Base-by-base conservation (phyloP, 495 filamentous ascomycete genomes). In the Chaetomium tenue region DNA sequence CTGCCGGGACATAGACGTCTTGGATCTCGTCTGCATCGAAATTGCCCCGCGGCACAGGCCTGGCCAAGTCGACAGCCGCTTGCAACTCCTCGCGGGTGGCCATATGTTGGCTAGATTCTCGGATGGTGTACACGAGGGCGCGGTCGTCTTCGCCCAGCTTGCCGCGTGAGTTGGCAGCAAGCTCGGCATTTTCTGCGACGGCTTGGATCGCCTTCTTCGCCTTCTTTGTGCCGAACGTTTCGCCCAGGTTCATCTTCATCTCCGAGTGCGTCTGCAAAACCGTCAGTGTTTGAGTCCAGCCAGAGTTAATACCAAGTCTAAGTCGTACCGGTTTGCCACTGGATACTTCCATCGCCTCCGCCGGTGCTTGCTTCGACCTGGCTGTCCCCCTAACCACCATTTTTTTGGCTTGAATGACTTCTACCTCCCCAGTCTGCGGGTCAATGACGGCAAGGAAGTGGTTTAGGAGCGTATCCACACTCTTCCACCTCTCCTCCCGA, bases 141-240 rank as follows among this genome's bases (percentile, higher is more conserved):
- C 82, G 77, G 46, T 88, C 84, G 42, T 83, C 80, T 20, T 83
- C 75, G 69, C 82, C 82, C 55, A 89, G 75, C 39, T 79, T 70
- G 55, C 72, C 55, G 62, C 58, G 58, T 30, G 66, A 78, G 77
- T 48, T 82, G 72, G 59, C 64, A 60, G 76, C 75, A 20, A 74
- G 69, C 64, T 96, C 91, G 46, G 91, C 89, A 67, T 96, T 96
- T 71, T 91, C 86, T 25, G 90, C 88, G 56, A 89, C 78, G 39
- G 88, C 87, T 28, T 83, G 84, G 63, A 93, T 86, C 2, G 89
- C 89, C 76, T 96, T 96, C 81, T 89, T 89, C 3, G 95, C 87
- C 78, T 95, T 95, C 79, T 91, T 95, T 40, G 92, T 96, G 67
- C 94, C 95, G 78, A 98, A 98, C 55, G 88, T 87, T 70, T 91